phyloP scores from a whole-genome alignment of 108 stramenopile species.

The Cyclotella cryptica region DNA sequence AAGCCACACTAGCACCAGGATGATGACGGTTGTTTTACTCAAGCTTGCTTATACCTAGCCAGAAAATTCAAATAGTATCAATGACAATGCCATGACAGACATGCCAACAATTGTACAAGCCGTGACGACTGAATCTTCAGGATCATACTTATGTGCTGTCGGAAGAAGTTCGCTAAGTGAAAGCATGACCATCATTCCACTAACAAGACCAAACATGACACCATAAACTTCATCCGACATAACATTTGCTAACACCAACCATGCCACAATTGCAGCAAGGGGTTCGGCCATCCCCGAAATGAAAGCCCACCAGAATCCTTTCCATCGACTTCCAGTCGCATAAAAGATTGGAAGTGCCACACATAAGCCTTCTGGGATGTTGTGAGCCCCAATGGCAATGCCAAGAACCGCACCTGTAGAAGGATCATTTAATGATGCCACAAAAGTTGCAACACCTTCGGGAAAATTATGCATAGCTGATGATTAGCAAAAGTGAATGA shows the following conservation, averaged over 20 bases:
- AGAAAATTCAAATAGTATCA: background rate
- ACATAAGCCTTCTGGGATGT: slow-evolving; percentile 91
- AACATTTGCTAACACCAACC: slow-evolving; percentile 5
- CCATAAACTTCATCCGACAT: slow-evolving; percentile 53
- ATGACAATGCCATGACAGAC: background rate
- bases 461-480: background rate
- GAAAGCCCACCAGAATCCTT: slow-evolving; percentile 82
- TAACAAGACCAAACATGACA: slow-evolving; percentile 75
- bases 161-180: slow-evolving; percentile 35
- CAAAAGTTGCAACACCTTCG: background rate
- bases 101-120: background rate
- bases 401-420: slow-evolving; percentile 70
- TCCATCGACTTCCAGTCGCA: slow-evolving; percentile 82
- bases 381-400: slow-evolving; percentile 80
- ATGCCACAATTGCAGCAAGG: background rate
- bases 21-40: too few relatives aligned
- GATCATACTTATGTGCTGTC: slow-evolving; percentile 27
- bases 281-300: background rate
- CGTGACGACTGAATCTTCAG: background rate
- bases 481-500: too few relatives aligned
- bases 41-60: too few relatives aligned
- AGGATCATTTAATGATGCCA: background rate
- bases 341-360: slow-evolving; percentile 93
- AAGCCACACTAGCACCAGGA: too few relatives aligned
- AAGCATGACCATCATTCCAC: slow-evolving; percentile 77